Evolutionary conservation across 163 green algal genomes (phyloP).

Genomic region (Botryococcus braunii): DNA sequence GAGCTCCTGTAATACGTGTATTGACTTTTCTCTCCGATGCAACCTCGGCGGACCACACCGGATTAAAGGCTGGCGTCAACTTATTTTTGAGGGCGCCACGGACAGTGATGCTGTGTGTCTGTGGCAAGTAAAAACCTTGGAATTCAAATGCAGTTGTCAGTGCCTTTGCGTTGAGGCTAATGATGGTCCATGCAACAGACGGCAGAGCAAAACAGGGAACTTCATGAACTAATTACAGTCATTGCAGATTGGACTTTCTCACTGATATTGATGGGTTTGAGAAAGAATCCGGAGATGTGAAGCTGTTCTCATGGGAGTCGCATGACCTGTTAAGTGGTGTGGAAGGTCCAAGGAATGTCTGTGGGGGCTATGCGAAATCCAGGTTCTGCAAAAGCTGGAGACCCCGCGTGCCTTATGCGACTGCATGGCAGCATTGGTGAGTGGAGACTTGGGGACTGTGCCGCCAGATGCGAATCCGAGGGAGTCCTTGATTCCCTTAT

Average conservation of each 20-base stretch:
- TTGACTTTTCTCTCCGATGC: no score
- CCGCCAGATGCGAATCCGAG: conserved; percentile 2
- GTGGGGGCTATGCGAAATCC: background rate
- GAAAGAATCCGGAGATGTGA: background rate
- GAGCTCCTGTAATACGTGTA: no score
- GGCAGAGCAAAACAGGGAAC: background rate
- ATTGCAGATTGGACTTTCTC: background rate
- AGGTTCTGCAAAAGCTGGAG: conserved; percentile 29
- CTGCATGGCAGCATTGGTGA: conserved; percentile 30
- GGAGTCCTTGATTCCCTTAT: conserved; percentile 49
- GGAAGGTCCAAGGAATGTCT: background rate
- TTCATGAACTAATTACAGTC: background rate
- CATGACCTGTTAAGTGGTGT: background rate
- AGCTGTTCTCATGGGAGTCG: background rate
- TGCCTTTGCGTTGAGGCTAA: no score
- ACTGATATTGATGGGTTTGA: background rate
- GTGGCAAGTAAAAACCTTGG: no score
- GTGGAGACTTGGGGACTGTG: conserved; percentile 26
- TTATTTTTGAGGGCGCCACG: no score
- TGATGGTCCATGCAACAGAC: no score
- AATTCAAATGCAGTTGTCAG: no score
- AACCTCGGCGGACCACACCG: no score
- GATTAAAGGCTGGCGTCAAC: no score
- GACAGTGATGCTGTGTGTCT: no score
- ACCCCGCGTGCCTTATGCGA: conserved; percentile 18